Base-by-base conservation (phyloP, 805 yeast species). In the Torulaspora quercuum region DNA sequence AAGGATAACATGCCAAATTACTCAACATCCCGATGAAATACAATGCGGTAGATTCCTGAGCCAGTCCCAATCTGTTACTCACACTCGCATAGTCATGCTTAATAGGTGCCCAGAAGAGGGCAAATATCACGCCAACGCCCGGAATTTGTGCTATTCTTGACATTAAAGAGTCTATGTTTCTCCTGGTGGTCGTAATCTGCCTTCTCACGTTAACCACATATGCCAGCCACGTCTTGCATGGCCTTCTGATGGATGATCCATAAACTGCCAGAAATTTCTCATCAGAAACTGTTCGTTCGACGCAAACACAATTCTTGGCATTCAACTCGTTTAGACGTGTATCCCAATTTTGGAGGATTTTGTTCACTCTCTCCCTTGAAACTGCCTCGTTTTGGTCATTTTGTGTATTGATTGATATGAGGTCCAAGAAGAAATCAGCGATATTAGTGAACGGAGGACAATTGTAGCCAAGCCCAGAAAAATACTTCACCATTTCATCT, bases 1-100 rank as follows among this genome's bases (percentile, higher is more conserved):
- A 58, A 2, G 95, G 94, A 53, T 80, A 87, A 10, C 82, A 69
- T 1, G 89, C 74, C 53, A 86, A 67, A 57, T 85, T 86, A 50
- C 81, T 83, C 37, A 87, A 69, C 72, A 86, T 75, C 1, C 95
- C 95, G 31, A 79, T 78, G 55, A 78, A 87, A 53, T 82, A 86
- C 34, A 86, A 56, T 19, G 86, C 78, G 14, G 81, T 65, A 3
- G 80, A 72, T 52, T 83, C 84, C 57, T 87, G 95, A 3, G 82
- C 70, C 32, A 86, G 62, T 3, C 95, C 95, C 11, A 87, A 59
- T 46, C 94, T 65, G 57, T 85, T 76, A 39, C 69, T 69, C 20
- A 84, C 70, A 21, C 90, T 80, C 1, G 59, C 57, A 31, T 60
- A 57, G 21, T 53, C 49, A 36, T 73, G 61, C 37, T 67, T 68